Evolutionary conservation across 768 basidiomycete species (phyloP).

Genomic region (Kwoniella sp.): DNA sequence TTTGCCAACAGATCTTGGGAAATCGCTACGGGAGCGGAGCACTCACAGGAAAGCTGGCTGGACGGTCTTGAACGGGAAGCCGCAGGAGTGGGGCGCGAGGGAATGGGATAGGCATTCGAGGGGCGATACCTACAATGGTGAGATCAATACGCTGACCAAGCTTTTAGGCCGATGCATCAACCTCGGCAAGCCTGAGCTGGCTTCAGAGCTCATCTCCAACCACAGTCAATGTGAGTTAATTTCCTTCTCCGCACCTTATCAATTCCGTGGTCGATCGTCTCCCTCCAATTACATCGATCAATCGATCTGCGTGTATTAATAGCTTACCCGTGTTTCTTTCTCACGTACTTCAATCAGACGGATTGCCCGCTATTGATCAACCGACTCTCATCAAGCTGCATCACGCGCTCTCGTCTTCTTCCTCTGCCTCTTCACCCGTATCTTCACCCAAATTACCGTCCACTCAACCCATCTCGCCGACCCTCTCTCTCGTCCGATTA

Average conservation of each 20-base stretch:
- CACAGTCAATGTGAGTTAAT: conserved; percentile 18
- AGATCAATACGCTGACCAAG: too few species aligned
- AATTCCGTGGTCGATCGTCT: background rate
- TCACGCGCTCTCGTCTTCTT: conserved; percentile 15
- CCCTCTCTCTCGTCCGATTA: conserved; percentile 19
- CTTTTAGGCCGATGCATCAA: conserved; percentile 26
- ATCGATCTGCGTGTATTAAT: too few species aligned
- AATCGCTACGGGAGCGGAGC: too few species aligned
- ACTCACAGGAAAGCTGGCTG: too few species aligned
- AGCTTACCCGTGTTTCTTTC: background rate
- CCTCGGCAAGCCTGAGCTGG: conserved; percentile 22
- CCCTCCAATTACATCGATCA: background rate
- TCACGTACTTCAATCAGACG: too few species aligned
- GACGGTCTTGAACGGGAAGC: too few species aligned
- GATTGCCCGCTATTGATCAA: conserved; percentile 21
- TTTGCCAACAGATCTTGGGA: too few species aligned
- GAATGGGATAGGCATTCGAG: too few species aligned
- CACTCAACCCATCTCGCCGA: conserved; percentile 20
- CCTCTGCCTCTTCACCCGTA: background rate
- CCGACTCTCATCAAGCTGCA: conserved; percentile 25
- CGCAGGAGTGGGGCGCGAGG: too few species aligned
- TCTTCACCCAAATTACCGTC: conserved; percentile 8
- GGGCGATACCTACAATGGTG: too few species aligned
- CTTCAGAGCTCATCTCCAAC: conserved; percentile 21
- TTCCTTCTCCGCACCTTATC: background rate